These are phyloP conservation scores for Wallacemonas collosoma DNA, from an alignment of 208 protist genomes.

Conservation along the genomic window DNA sequence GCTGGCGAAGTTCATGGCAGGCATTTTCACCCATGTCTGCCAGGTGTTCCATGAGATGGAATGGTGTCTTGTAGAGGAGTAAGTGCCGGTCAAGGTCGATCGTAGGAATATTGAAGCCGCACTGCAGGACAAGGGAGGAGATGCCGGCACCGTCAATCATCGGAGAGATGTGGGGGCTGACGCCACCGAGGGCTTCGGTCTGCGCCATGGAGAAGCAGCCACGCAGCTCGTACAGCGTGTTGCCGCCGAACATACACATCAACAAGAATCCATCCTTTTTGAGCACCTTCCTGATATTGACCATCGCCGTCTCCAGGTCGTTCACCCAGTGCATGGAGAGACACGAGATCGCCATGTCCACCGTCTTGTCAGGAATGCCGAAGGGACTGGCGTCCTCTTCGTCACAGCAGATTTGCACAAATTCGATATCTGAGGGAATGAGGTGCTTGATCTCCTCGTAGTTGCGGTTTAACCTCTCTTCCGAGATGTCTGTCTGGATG, in stretches of 20 bases:
- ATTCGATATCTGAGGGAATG: slow-evolving; percentile 80
- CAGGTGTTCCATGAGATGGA: slow-evolving; percentile 91
- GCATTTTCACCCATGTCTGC: slow-evolving; percentile 87
- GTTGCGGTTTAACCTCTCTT: slow-evolving; percentile 83
- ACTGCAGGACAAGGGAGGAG: slow-evolving; percentile 84
- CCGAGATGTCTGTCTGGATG: slow-evolving; percentile 90
- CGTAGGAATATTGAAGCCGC: slow-evolving; percentile 88
- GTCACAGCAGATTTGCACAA: slow-evolving; percentile 90
- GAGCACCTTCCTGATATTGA: slow-evolving; percentile 77
- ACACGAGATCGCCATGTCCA: slow-evolving; percentile 89
- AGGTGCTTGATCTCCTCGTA: slow-evolving; percentile 84
- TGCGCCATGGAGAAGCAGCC: slow-evolving; percentile 88
- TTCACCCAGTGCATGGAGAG: slow-evolving; percentile 93
- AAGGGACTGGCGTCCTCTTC: slow-evolving; percentile 79
- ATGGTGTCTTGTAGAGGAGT: slow-evolving; percentile 87
- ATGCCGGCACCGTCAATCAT: slow-evolving; percentile 87
- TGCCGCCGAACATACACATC: slow-evolving; percentile 87
- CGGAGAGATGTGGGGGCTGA: slow-evolving; percentile 88
- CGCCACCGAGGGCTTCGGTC: slow-evolving; percentile 83
- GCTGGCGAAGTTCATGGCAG: slow-evolving; percentile 70
- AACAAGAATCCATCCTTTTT: slow-evolving; percentile 91
- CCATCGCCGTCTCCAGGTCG: slow-evolving; percentile 82
- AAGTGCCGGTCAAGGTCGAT: slow-evolving; percentile 92
- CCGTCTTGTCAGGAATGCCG: slow-evolving; percentile 78
- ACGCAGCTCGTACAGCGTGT: slow-evolving; percentile 92